A percentile compares a stretch with the other conserved stretches of the same genome.
These are phyloP conservation scores for Populus ilicifolia DNA, from an alignment of 345 rosid species.

Conservation along the genomic window DNA sequence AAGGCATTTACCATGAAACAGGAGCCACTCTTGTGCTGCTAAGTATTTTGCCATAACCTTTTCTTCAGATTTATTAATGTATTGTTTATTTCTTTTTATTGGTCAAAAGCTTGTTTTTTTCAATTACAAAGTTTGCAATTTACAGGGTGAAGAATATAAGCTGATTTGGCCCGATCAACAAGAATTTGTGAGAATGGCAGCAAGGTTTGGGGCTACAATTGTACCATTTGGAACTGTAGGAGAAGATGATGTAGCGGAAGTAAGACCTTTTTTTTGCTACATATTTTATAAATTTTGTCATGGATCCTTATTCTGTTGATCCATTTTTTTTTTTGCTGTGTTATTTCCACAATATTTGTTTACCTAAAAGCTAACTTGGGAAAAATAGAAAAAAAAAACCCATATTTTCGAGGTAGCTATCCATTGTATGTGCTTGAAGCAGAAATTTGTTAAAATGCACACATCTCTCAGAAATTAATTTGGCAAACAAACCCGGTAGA, in stretches of 20 bases:
- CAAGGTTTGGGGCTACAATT: slow-evolving; percentile 68
- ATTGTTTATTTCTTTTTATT: neutral
- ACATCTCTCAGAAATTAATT: neutral
- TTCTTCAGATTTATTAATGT: neutral
- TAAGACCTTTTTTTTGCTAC: slow-evolving; percentile 25
- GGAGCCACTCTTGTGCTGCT: neutral
- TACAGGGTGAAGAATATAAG: slow-evolving; percentile 69
- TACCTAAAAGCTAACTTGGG: neutral
- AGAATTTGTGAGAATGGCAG: slow-evolving; percentile 87
- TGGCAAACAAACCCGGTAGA: neutral
- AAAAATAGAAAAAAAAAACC: no score
- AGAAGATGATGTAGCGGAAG: slow-evolving; percentile 67
- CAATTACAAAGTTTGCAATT: neutral
- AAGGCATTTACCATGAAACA: neutral
- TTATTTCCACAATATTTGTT: neutral
- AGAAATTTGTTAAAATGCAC: neutral
- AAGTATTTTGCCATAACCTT: neutral
- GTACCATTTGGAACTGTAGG: slow-evolving; percentile 76
- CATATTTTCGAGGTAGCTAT: neutral
- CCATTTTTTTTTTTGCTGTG: neutral
- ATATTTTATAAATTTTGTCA: neutral
- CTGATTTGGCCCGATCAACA: slow-evolving; percentile 66
- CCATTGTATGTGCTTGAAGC: neutral
- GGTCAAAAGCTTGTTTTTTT: neutral
- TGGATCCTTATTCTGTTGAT: neutral